These are phyloP conservation scores for Penicillium chermesinum DNA, from an alignment of 495 filamentous ascomycete species.

Conservation along the genomic window DNA sequence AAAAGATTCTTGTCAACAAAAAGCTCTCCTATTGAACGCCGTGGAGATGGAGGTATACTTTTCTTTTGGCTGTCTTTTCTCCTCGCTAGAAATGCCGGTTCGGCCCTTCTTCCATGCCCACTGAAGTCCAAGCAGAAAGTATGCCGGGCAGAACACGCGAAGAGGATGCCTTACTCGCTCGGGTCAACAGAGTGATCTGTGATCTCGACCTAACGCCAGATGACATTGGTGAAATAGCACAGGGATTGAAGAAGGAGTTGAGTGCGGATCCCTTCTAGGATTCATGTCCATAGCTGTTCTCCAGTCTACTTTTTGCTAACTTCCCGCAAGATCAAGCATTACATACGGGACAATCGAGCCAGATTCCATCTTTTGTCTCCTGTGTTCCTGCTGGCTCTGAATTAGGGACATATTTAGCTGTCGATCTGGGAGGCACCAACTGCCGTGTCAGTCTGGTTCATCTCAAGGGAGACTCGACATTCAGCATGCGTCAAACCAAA, in stretches of 20 bases:
- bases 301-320: neutral
- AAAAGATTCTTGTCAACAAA: too few species aligned
- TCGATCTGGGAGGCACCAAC: constrained; percentile 69
- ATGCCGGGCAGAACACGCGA: neutral
- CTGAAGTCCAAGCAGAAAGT: neutral
- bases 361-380: neutral
- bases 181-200: neutral
- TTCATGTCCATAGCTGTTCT: neutral
- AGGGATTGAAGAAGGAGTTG: neutral
- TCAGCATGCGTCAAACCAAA: constrained; percentile 11
- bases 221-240: neutral
- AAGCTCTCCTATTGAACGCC: too few species aligned
- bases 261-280: neutral
- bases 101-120: too few species aligned
- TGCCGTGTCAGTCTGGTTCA: constrained; percentile 62
- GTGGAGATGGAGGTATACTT: too few species aligned
- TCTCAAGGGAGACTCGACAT: constrained; percentile 39
- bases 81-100: too few species aligned
- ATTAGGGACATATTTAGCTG: constrained; percentile 56
- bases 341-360: neutral
- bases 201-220: neutral
- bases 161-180: neutral
- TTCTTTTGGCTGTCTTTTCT: too few species aligned
- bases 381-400: constrained; percentile 50
- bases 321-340: neutral